Percentiles rank a stretch among this genome's conserved stretches.
Conservation (phyloP, 768 basidiomycete genomes). For the Suillus cothurnatus region DNA sequence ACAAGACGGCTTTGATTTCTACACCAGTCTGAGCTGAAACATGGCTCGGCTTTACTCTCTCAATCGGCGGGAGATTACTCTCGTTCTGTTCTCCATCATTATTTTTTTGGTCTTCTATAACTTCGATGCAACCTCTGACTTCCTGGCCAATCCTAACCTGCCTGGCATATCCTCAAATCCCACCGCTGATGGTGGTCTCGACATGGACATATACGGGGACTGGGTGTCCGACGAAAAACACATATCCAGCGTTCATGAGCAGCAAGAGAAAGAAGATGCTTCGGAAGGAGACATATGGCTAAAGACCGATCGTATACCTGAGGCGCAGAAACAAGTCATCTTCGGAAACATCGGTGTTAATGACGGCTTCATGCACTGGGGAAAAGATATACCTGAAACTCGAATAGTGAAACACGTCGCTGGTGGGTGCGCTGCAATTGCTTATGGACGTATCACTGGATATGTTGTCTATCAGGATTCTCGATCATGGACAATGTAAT, state of each 20-base stretch:
- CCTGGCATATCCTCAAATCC: slow-evolving; percentile 30
- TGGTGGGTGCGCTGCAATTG: slow-evolving; percentile 43
- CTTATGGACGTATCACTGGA: slow-evolving; percentile 1
- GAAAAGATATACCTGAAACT: slow-evolving; percentile 54
- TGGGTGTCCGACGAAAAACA: slow-evolving; percentile 68
- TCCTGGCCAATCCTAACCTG: slow-evolving; percentile 48
- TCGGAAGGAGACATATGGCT: slow-evolving; percentile 47
- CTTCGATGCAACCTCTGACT: slow-evolving; percentile 62
- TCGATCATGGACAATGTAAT: slow-evolving; percentile 84
- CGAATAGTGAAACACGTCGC: slow-evolving; percentile 63
- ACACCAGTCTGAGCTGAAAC: not conserved
- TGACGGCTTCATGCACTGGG: slow-evolving; percentile 61
- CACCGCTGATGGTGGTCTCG: slow-evolving; percentile 52
- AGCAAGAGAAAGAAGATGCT: slow-evolving; percentile 34
- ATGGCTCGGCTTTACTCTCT: slow-evolving; percentile 68
- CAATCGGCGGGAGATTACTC: slow-evolving; percentile 70
- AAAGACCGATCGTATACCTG: slow-evolving; percentile 35
- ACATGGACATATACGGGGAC: slow-evolving; percentile 65
- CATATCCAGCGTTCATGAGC: slow-evolving; percentile 56
- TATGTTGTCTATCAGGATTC: slow-evolving; percentile 55
- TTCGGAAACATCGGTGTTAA: slow-evolving; percentile 40
- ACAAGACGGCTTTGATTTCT: too few species aligned
- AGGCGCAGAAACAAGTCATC: slow-evolving; percentile 22
- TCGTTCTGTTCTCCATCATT: slow-evolving; percentile 65
- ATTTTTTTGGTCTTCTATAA: slow-evolving; percentile 76